These are phyloP conservation scores for Thelephora aurantiotincta DNA, from an alignment of 768 basidiomycete genomes.

Conservation along the genomic window DNA sequence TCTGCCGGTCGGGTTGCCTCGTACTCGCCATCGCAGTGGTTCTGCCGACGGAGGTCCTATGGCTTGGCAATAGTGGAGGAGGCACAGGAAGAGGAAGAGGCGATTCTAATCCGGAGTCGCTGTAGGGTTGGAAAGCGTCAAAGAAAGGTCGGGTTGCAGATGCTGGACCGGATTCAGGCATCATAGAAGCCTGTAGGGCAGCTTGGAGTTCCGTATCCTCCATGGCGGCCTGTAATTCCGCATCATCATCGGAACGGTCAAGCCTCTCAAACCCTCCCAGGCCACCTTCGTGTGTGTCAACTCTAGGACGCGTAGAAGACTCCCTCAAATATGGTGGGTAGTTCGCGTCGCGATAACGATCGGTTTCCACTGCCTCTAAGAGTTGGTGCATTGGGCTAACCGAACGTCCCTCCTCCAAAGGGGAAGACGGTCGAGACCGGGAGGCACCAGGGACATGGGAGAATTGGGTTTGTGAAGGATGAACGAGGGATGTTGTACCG, in stretches of 20 bases:
- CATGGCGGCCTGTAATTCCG: no score
- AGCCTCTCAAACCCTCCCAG: no score
- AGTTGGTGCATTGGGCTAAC: no score
- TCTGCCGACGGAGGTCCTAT: neutral
- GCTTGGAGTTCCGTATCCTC: no score
- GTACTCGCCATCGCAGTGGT: neutral
- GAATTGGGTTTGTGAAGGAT: no score
- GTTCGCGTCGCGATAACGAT: no score
- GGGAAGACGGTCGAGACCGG: conserved; percentile 12
- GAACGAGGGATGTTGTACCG: no score
- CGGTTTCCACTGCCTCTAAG: neutral
- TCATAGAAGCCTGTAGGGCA: conserved; percentile 75
- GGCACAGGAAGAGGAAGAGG: conserved; percentile 13
- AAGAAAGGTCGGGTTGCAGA: neutral
- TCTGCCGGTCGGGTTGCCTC: neutral
- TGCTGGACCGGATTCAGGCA: conserved; percentile 10
- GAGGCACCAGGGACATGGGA: no score
- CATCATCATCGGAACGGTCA: no score
- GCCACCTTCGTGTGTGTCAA: no score
- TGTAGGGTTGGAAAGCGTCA: neutral
- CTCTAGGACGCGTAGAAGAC: no score
- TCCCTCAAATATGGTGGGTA: no score
- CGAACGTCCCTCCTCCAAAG: conserved; percentile 4
- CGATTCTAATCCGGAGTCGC: conserved; percentile 4
- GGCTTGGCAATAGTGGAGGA: conserved; percentile 3